Percentiles rank a stretch among this genome's conserved stretches.
phyloP scores from a whole-genome alignment of 2,329 filamentous ascomycete genomes.

The Ascochyta clinopodiicola region DNA sequence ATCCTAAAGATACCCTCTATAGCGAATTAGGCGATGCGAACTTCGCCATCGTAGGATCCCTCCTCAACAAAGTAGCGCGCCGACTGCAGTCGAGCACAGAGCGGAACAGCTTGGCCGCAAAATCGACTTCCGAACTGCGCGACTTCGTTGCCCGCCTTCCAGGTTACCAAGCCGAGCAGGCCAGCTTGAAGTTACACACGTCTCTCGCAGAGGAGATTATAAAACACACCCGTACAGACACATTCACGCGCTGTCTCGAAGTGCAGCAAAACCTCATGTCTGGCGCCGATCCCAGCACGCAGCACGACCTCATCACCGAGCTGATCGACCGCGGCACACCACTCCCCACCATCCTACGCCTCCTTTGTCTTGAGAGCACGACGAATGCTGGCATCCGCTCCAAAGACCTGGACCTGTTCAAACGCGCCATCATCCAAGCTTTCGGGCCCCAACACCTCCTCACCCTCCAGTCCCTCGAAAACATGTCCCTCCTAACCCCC shows the following conservation, averaged over 20 bases:
- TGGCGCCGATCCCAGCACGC: slow-evolving; percentile 84
- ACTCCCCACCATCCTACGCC: slow-evolving; percentile 78
- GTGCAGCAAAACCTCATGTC: slow-evolving; percentile 95
- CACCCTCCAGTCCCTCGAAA: slow-evolving; percentile 86
- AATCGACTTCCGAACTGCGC: slow-evolving; percentile 87
- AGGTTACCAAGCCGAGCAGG: slow-evolving; percentile 89
- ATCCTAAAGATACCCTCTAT: slow-evolving; percentile 88
- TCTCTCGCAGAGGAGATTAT: slow-evolving; percentile 94
- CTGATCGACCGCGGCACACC: slow-evolving; percentile 88
- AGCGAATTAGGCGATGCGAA: slow-evolving; percentile 88
- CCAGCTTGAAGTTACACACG: slow-evolving; percentile 90
- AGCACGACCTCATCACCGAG: slow-evolving; percentile 91
- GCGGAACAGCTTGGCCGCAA: slow-evolving; percentile 77
- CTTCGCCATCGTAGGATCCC: slow-evolving; percentile 88
- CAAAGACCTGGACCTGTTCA: slow-evolving; percentile 88
- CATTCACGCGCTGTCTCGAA: slow-evolving; percentile 86
- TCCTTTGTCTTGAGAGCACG: slow-evolving; percentile 90
- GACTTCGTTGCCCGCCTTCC: slow-evolving; percentile 96
- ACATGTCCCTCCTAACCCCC: slow-evolving; percentile 82
- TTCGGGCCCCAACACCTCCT: slow-evolving; percentile 96
- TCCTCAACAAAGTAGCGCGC: slow-evolving; percentile 89
- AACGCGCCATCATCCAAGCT: slow-evolving; percentile 84
- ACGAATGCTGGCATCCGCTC: slow-evolving; percentile 86
- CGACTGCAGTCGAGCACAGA: slow-evolving; percentile 88
- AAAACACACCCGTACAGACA: slow-evolving; percentile 86